These are phyloP conservation scores for Citrullus mucosospermus DNA, from an alignment of 306 rosid species.

Conservation along the genomic window DNA sequence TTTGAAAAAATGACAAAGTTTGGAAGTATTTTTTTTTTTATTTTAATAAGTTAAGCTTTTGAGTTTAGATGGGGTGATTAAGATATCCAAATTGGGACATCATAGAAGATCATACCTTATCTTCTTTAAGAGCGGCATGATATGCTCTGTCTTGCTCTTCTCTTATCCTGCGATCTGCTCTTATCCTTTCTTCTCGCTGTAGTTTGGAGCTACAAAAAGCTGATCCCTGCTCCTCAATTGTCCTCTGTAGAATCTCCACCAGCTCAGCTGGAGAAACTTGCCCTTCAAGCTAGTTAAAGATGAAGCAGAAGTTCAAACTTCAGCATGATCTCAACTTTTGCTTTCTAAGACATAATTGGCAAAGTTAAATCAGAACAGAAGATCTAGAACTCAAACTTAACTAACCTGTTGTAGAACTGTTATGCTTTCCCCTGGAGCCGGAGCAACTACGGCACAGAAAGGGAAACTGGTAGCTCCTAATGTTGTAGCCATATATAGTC, in stretches of 20 bases:
- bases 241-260: conserved; percentile 73
- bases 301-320: not conserved
- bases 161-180: conserved; percentile 50
- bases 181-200: conserved; percentile 35
- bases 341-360: not conserved
- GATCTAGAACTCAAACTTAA: not conserved
- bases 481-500: conserved; percentile 43
- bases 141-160: conserved; percentile 81
- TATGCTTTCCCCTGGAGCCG: conserved; percentile 33
- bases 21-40: no score
- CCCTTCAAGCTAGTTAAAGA: conserved; percentile 50
- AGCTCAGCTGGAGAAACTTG: conserved; percentile 64
- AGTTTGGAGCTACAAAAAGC: conserved; percentile 51
- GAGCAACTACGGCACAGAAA: conserved; percentile 53
- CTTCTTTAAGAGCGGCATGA: conserved; percentile 50
- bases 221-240: conserved; percentile 71
- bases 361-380: not conserved
- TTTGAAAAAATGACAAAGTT: no score
- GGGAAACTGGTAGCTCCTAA: conserved; percentile 49
- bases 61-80: not conserved
- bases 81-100: not conserved
- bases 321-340: not conserved
- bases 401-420: conserved; percentile 60
- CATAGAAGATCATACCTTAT: conserved; percentile 29
- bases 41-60: no score